Evolutionary conservation across 2,329 filamentous ascomycete species (phyloP), one percentile per base, ranked within the genome.

Genomic region (Paecilomyces sp.): DNA sequence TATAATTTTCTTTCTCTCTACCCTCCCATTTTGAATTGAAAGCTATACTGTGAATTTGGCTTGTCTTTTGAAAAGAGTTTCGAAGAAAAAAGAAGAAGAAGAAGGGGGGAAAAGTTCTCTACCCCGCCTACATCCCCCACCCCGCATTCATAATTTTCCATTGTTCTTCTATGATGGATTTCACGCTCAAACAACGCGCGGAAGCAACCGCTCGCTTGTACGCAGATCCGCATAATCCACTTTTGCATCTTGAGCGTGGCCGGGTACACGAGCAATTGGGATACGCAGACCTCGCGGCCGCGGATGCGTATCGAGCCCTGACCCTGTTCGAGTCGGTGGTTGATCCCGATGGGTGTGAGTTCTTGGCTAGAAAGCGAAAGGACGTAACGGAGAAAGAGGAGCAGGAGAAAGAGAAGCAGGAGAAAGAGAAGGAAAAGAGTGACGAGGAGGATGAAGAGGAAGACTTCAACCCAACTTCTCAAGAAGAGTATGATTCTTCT

Each of bases 301-400:
- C 91, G 34, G 92, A 97, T 79, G 91, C 91, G 4, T 97, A 97
- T 72, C 88, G 89, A 58, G 92, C 92, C 1, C 81, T 97, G n/a
- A 83, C 96, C 3, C 79, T 99, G 54, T 84, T 89, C 15, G 93
- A 97, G 70, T 91, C 94, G 65, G 83, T 91, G 36, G 75, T 82
- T 63, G 88, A 94, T 58, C 74, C 74, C 59, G 89, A 93, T 62
- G 84, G 85, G 47, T 92, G 90, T 66, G 91, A 97, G 73, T 95
- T 92, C 68, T 88, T 94, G 70, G 86, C 91, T 74, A 88, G 55
- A 69, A 78, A 61, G 66, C 72, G 58, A 76, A 77, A 66, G 63
- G 66, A 60, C 3, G 24, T 70, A 72, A 2, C 70, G 78, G 6
- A 78, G 80, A 3, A 22, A 9, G 51, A 47, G 28, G 61, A 62